Evolutionary conservation across 345 rosid species (phyloP), one percentile per base, ranked within the genome.

Genomic region (Aquilaria sinensis): DNA sequence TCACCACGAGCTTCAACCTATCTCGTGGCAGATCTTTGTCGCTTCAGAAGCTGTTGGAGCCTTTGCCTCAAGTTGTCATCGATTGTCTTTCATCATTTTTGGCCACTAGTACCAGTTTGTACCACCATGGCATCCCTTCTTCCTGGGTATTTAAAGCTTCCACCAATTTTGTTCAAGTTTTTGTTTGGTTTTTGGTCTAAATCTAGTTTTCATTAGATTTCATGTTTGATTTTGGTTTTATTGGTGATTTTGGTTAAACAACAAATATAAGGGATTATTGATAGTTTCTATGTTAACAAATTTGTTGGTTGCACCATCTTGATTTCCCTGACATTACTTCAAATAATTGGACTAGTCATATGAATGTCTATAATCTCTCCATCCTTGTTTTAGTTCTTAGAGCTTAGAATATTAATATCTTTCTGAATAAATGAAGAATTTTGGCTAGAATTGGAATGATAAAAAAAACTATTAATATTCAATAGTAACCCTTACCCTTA

Each of bases 21-120:
- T 68, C 87, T 7, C 82, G 89, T 63, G 81, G 85, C 68, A 90
- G 97, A 91, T 94, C 96, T 72, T 85, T 93, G 49, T 78, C 85
- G 3, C 60, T 77, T 7, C 88, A 79, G 78, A 91, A 90, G 75
- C 97, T 87, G 14, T 97, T 97, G 31, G 97, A 94, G 86, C 99
- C 97, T 9, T 78, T 94, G 58, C 95, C 91, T 29, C 85, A 95
- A 10, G 96, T 96, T 23, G 84, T 94, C 58, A 96, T 90, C 14
- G 96, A 94, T 76, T 94, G 96, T 58, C 80, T 92, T 61, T 75
- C 89, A 0, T 80, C 88, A n/a, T 70, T 75, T 46, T 46, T 76
- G 9, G 75, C 80, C 47, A 74, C 89, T 53, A 77, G 82, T 9
- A 69, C 78, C 52, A 63, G 65, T 67, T 78, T 86, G 29, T 64